These are phyloP conservation scores for Plasmodium blacklocki DNA, from an alignment of 169 alveolate genomes.

Conservation along the genomic window DNA sequence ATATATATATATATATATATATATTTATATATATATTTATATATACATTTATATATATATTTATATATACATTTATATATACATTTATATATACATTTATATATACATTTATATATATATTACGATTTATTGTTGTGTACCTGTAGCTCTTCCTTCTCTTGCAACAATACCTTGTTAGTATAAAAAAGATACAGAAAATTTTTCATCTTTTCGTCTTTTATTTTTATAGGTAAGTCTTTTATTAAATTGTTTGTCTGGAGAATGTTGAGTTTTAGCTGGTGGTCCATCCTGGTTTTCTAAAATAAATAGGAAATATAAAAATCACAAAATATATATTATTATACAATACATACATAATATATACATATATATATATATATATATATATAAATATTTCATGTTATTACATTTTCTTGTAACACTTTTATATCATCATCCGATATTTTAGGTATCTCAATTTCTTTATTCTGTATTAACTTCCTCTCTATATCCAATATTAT, in stretches of 20 bases:
- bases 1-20: neutral
- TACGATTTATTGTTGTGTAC: neutral
- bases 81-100: neutral
- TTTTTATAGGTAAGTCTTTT: slow-evolving; percentile 23
- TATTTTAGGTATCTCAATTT: neutral
- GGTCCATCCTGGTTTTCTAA: slow-evolving; percentile 27
- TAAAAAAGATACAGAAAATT: slow-evolving; percentile 37
- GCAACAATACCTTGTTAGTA: slow-evolving; percentile 44
- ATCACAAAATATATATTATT: neutral
- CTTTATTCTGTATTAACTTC: slow-evolving; percentile 25
- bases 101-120: neutral
- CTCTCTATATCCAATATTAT: slow-evolving; percentile 30
- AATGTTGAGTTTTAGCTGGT: slow-evolving; percentile 19
- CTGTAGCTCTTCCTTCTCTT: slow-evolving; percentile 56
- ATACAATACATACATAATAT: neutral
- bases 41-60: neutral
- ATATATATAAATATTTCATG: neutral
- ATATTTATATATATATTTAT: neutral
- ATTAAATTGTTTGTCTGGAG: slow-evolving; percentile 26
- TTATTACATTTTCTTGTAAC: slow-evolving; percentile 29
- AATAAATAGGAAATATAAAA: neutral
- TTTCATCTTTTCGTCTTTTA: slow-evolving; percentile 41
- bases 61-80: neutral
- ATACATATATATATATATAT: neutral
- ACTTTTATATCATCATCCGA: slow-evolving; percentile 10